Evolutionary conservation across 495 filamentous ascomycete genomes (phyloP).

Genomic region (Parmelia sp.): DNA sequence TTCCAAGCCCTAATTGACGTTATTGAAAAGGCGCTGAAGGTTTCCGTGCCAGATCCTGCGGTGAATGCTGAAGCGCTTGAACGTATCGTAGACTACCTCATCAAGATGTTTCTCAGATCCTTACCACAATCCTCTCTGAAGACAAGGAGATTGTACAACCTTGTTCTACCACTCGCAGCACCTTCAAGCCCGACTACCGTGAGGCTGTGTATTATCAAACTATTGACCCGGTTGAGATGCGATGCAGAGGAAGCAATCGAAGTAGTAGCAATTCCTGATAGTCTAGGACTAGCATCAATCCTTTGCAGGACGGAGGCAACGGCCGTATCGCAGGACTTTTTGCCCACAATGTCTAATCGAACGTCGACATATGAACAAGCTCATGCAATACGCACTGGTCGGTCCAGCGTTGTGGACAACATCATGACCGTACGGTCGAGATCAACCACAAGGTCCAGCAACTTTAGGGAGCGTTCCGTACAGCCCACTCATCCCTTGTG

Average conservation of each 20-base stretch:
- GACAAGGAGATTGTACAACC: conserved; percentile 52
- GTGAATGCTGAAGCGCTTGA: conserved; percentile 27
- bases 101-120: conserved; percentile 66
- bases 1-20: conserved; percentile 8
- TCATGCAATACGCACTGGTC: conserved; percentile 23
- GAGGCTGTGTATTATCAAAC: conserved; percentile 71
- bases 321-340: conserved; percentile 19
- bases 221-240: conserved; percentile 77
- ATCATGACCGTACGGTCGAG: conserved; percentile 31
- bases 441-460: conserved; percentile 29
- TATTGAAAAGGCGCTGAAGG: conserved; percentile 2
- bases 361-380: conserved; percentile 25
- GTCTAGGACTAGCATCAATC: conserved; percentile 61
- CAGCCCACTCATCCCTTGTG: conserved; percentile 48
- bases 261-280: conserved; percentile 58
- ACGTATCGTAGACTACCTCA: conserved; percentile 34
- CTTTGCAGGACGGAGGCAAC: conserved; percentile 59
- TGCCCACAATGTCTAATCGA: conserved; percentile 21
- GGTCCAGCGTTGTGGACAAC: conserved; percentile 23
- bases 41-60: background rate
- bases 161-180: conserved; percentile 61
- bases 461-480: conserved; percentile 25
- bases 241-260: conserved; percentile 69
- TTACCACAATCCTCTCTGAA: conserved; percentile 54
- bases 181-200: conserved; percentile 53